Percentiles rank a stretch among this genome's conserved stretches.
phyloP scores from a whole-genome alignment of 768 basidiomycete genomes.

The Tulasnella sp. region DNA sequence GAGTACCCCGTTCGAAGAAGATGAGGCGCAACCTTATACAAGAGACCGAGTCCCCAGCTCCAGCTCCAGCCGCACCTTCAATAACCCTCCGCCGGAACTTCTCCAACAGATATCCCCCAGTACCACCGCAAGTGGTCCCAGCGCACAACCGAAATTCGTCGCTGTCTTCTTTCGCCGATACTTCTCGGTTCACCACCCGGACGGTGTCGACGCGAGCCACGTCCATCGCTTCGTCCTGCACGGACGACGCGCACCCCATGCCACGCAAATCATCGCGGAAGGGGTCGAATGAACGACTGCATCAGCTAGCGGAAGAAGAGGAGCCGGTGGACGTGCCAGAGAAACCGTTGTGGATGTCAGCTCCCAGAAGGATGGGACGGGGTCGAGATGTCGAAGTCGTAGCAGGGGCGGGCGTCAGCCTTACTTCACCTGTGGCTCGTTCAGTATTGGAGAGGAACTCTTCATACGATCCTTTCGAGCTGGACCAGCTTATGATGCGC shows the following conservation, averaged over 20 bases:
- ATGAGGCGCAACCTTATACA: not conserved
- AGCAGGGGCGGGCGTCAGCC: not conserved
- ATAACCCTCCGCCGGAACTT: constrained; percentile 1
- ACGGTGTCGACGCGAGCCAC: constrained; percentile 14
- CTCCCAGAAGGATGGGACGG: not conserved
- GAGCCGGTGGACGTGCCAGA: not conserved
- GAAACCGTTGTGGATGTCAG: not conserved
- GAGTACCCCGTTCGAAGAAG: not conserved
- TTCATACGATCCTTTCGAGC: constrained; percentile 24
- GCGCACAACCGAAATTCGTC: constrained; percentile 21
- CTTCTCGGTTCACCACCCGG: constrained; percentile 6
- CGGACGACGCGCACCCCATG: not conserved
- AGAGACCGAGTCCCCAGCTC: not conserved
- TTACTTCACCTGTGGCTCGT: not conserved
- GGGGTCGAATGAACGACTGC: not conserved
- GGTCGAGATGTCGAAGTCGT: not conserved
- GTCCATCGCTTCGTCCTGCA: constrained; percentile 5
- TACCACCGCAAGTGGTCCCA: not conserved
- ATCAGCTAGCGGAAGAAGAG: constrained; percentile 3
- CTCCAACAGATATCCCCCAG: constrained; percentile 8
- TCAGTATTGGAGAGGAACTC: not conserved
- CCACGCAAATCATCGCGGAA: not conserved
- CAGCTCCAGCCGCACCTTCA: not conserved
- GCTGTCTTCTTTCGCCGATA: constrained; percentile 19
- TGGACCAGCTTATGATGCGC: constrained; percentile 21